phyloP scores from a whole-genome alignment of 169 alveolate genomes.

The Plasmodium ovale region DNA sequence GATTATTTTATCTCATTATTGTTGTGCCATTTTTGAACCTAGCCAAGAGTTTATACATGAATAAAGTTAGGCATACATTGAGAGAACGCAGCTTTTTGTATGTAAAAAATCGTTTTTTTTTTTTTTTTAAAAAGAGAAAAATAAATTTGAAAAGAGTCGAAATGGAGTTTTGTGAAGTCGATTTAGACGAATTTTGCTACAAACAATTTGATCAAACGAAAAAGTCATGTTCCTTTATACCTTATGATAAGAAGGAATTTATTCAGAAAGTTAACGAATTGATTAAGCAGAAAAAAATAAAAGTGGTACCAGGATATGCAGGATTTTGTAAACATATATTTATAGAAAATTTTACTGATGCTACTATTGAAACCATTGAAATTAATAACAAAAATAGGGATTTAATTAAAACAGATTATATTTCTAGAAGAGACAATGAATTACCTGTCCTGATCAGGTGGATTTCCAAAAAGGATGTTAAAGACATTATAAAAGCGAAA shows the following conservation, averaged over 20 bases:
- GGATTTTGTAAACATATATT: slow-evolving; percentile 98
- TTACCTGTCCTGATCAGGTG: slow-evolving; percentile 97
- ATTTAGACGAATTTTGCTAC: slow-evolving; percentile 81
- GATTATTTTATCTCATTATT: background rate
- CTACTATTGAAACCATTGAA: slow-evolving; percentile 88
- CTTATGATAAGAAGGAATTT: slow-evolving; percentile 80
- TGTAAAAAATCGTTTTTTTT: background rate
- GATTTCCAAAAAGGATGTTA: slow-evolving; percentile 89
- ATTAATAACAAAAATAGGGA: slow-evolving; percentile 93
- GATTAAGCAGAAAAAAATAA: slow-evolving; percentile 64
- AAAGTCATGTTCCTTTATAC: slow-evolving; percentile 78
- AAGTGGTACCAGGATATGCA: slow-evolving; percentile 95
- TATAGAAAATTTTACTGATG: slow-evolving; percentile 95
- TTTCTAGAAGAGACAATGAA: slow-evolving; percentile 95
- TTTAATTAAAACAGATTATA: slow-evolving; percentile 92
- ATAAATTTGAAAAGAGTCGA: background rate
- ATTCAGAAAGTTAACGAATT: slow-evolving; percentile 80
- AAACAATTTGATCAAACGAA: slow-evolving; percentile 82
- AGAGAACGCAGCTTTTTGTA: background rate
- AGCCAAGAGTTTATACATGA: slow-evolving; percentile 4
- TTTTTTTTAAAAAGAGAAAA: slow-evolving; percentile 18
- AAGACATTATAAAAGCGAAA: slow-evolving; percentile 86
- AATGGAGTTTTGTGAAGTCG: slow-evolving; percentile 66
- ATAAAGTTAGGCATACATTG: background rate
- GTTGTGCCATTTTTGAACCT: background rate